Conservation (phyloP, 2,329 filamentous ascomycete genomes). For the Trichoderma sp. region DNA sequence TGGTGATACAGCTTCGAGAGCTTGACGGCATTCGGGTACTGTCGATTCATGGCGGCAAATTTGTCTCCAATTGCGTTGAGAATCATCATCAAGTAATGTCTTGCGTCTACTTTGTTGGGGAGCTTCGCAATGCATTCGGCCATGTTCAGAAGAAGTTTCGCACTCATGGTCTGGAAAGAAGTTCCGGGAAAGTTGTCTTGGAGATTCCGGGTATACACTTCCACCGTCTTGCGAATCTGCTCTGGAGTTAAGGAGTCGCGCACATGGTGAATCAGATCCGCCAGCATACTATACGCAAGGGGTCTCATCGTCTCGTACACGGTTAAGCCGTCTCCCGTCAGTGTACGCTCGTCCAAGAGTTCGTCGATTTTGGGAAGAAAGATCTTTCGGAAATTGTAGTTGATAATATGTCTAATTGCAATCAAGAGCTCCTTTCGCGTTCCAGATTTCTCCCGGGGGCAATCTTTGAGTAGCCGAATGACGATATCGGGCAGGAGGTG, state of each 20-base stretch:
- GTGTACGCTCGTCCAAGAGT: constrained; percentile 85
- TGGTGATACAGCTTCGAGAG: constrained; percentile 76
- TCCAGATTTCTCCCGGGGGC: constrained; percentile 89
- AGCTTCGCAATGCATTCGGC: constrained; percentile 96
- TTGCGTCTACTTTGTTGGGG: constrained; percentile 88
- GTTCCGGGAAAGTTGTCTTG: constrained; percentile 96
- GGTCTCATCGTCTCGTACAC: constrained; percentile 97
- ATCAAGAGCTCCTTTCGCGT: constrained; percentile 94
- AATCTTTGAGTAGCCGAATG: constrained; percentile 88
- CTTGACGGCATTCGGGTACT: constrained; percentile 94
- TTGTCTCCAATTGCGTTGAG: constrained; percentile 98
- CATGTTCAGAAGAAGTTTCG: constrained; percentile 95
- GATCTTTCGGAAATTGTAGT: constrained; percentile 96
- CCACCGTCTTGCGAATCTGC: constrained; percentile 92
- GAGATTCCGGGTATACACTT: constrained; percentile 95
- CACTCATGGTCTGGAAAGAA: constrained; percentile 99
- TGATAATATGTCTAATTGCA: constrained; percentile 97
- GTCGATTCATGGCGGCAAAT: constrained; percentile 95
- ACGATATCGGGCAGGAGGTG: constrained; percentile 84
- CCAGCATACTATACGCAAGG: constrained; percentile 96
- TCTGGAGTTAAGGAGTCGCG: constrained; percentile 83
- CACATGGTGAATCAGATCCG: constrained; percentile 96
- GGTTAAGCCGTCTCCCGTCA: constrained; percentile 94
- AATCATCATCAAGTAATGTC: constrained; percentile 96
- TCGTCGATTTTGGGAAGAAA: constrained; percentile 95